phyloP scores from a whole-genome alignment of 768 basidiomycete genomes.

The Leccinum sublutescens region DNA sequence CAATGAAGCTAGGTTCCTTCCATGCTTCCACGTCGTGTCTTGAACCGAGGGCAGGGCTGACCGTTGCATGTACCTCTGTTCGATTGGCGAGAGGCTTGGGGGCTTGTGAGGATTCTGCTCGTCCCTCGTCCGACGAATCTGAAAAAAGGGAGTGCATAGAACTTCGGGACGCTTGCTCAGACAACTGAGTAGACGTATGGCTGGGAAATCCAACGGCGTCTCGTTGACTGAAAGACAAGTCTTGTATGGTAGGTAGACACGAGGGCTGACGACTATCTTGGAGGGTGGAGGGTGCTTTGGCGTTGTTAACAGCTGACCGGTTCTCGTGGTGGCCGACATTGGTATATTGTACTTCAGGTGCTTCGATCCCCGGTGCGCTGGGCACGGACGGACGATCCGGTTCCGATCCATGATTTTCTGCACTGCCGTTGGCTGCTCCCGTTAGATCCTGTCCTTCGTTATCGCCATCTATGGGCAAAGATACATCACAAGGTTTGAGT shows the following conservation, averaged over 20 bases:
- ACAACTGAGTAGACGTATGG: not conserved
- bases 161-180: conserved; percentile 3
- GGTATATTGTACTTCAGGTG: conserved; percentile 9
- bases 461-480: conserved; percentile 2
- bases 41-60: not conserved
- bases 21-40: conserved; percentile 30
- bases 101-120: not conserved
- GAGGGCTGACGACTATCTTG: not conserved
- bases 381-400: not conserved
- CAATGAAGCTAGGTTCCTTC: conserved; percentile 34
- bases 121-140: conserved; percentile 1
- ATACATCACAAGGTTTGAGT: conserved; percentile 19
- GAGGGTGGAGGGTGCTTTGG: conserved; percentile 1
- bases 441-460: not conserved
- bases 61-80: not conserved
- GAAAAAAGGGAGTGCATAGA: conserved; percentile 32
- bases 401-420: not conserved
- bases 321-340: not conserved
- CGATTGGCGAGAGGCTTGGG: not conserved
- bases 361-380: conserved; percentile 10
- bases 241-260: not conserved
- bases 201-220: not conserved
- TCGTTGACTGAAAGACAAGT: not conserved
- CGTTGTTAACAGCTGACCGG: conserved; percentile 7
- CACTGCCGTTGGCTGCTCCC: not conserved